Percentiles rank a stretch among this genome's conserved stretches.
These are phyloP conservation scores for Lipomyces sp. DNA, from an alignment of 805 yeast genomes.

Conservation along the genomic window DNA sequence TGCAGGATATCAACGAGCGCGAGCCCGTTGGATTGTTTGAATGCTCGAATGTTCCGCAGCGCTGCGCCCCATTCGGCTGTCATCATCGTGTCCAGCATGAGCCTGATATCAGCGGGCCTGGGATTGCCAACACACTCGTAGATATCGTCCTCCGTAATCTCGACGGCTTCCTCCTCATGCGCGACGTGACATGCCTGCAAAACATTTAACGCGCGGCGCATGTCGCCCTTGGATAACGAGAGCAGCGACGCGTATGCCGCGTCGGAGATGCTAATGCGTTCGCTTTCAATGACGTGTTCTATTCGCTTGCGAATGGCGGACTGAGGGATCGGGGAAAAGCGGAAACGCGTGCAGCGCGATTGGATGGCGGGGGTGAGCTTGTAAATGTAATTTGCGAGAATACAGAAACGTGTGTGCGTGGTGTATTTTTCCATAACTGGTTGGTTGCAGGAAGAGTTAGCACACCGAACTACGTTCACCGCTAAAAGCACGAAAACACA, in stretches of 20 bases:
- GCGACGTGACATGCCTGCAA: conserved; percentile 92
- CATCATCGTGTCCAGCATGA: conserved; percentile 70
- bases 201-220: conserved; percentile 92
- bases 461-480: conserved; percentile 54
- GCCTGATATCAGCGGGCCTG: conserved; percentile 76
- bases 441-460: conserved; percentile 65
- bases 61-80: conserved; percentile 87
- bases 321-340: conserved; percentile 77
- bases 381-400: conserved; percentile 94
- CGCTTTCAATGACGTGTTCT: conserved; percentile 64
- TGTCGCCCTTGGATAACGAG: conserved; percentile 82
- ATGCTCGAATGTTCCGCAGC: conserved; percentile 57
- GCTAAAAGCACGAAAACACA: conserved; percentile 46
- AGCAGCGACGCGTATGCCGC: conserved; percentile 67
- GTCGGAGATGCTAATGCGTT: conserved; percentile 54
- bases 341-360: conserved; percentile 91
- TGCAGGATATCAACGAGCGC: conserved; percentile 83
- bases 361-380: conserved; percentile 91
- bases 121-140: conserved; percentile 97
- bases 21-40: conserved; percentile 72
- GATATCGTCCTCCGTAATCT: conserved; percentile 69
- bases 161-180: conserved; percentile 32
- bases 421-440: conserved; percentile 78
- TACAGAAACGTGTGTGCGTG: conserved; percentile 84
- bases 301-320: conserved; percentile 68